phyloP scores from a whole-genome alignment of 345 rosid genomes.

The Linum tenue region DNA sequence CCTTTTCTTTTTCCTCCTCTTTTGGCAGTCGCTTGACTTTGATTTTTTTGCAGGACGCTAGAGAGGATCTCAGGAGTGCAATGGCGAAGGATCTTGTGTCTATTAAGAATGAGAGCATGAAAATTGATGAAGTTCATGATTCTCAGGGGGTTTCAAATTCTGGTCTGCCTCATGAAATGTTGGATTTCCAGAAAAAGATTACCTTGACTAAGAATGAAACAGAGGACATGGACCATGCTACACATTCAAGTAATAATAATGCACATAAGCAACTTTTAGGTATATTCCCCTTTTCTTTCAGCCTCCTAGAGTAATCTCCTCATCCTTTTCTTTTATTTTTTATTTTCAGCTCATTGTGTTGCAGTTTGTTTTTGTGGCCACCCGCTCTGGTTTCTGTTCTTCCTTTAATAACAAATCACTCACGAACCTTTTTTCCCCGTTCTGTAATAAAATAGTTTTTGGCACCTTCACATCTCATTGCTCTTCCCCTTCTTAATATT shows the following conservation, averaged over 20 bases:
- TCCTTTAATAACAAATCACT: too few relatives aligned
- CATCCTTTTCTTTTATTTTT: too few relatives aligned
- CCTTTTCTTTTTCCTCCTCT: constrained; percentile 1
- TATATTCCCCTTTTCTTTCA: constrained; percentile 14
- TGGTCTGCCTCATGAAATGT: constrained; percentile 25
- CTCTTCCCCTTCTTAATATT: too few relatives aligned
- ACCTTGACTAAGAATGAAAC: constrained; percentile 59
- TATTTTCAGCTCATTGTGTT: too few relatives aligned
- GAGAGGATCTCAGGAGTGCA: constrained; percentile 84
- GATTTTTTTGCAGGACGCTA: constrained; percentile 51
- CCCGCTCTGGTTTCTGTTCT: too few relatives aligned
- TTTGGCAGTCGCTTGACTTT: constrained; percentile 19
- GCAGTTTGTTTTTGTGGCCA: too few relatives aligned
- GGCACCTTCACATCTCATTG: too few relatives aligned
- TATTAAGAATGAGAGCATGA: constrained; percentile 73
- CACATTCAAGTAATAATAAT: constrained; percentile 35
- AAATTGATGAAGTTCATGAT: constrained; percentile 32
- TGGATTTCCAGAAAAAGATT: constrained; percentile 81
- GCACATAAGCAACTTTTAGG: constrained; percentile 53
- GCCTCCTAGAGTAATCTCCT: neutral
- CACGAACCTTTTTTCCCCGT: too few relatives aligned
- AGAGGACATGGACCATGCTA: constrained; percentile 35
- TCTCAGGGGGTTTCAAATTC: constrained; percentile 16
- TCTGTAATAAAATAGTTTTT: too few relatives aligned
- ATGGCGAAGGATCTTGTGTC: constrained; percentile 78